Conservation (phyloP, 192 early-diverging fungal species). For the Coemansia sp. region DNA sequence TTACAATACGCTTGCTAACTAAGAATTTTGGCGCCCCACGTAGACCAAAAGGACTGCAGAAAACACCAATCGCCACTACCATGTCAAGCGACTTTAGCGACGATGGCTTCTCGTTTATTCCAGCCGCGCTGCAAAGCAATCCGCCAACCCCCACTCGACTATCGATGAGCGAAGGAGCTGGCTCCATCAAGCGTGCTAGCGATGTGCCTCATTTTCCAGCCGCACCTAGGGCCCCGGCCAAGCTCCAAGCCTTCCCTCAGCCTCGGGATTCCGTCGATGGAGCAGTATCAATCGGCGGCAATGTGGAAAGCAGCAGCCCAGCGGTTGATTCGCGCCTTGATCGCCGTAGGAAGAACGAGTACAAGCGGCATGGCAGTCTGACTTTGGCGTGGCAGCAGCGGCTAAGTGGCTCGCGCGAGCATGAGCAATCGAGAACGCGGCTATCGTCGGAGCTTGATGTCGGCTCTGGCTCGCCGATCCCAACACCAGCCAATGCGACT, state of each 20-base stretch:
- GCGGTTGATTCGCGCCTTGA: constrained; percentile 28
- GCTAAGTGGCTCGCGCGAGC: constrained; percentile 9
- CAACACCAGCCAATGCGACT: constrained; percentile 12
- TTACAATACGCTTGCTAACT: not conserved
- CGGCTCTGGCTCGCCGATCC: constrained; percentile 16
- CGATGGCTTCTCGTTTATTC: constrained; percentile 18
- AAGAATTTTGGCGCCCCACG: not conserved
- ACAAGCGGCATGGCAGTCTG: constrained; percentile 49
- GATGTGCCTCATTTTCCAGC: constrained; percentile 7
- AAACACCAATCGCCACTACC: not conserved
- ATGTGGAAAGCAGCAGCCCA: not conserved
- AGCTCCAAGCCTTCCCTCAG: constrained; percentile 26
- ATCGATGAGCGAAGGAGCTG: constrained; percentile 13
- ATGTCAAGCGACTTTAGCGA: constrained; percentile 6
- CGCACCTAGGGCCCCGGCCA: not conserved
- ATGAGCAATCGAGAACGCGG: constrained; percentile 7
- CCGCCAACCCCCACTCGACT: constrained; percentile 30
- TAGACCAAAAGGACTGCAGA: not conserved
- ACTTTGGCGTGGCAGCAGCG: constrained; percentile 42
- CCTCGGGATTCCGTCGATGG: constrained; percentile 30
- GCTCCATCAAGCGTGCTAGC: not conserved
- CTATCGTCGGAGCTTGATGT: constrained; percentile 16
- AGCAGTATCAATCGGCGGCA: not conserved
- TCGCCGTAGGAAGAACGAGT: constrained; percentile 41
- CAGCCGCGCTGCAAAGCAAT: constrained; percentile 44